Evolutionary conservation across 1,284 basidiomycete species (phyloP), one percentile per base, ranked within the genome.

Genomic region (Peniophora sp.): DNA sequence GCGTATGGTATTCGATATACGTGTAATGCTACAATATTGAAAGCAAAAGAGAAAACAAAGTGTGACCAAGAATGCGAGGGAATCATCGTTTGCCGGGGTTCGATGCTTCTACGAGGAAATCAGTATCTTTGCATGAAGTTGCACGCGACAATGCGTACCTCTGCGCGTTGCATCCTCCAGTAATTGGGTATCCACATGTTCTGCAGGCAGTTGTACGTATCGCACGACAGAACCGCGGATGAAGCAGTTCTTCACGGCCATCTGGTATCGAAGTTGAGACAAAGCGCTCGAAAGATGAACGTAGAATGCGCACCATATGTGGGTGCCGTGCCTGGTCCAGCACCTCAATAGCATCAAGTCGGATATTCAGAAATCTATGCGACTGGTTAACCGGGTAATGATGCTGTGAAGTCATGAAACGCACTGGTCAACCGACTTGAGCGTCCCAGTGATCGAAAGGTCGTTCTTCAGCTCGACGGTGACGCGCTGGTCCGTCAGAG

Each of bases 381-480:
- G 23, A 17, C 47, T 25, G 32, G 17, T 11, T 36, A n/a, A 43
- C n/a, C 16, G 11, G 53, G 20, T n/a, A 50, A n/a, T 16, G 36
- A 10, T 20, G 46, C 23, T 2, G 1, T 3, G 17, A 17, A 12
- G 38, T 19, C 44, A 22, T 53, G 12, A 24, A 43, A 77, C 89
- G 59, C 64, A 96, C 93, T 99, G 97, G 75, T 98, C 96, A 46
- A 99, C 96, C 48, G 92, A 96, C 76, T 97, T 97, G 61, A 99
- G 74, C 20, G 93, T 90, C 2, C 97, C 97, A 12, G 92, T 93
- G 66, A 99, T 96, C 17, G 91, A 94, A 50, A 99, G 84, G 70
- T 99, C 96, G 72, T 99, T 99, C 75, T 99, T 99, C 63, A 99
- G 85, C 69, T 99, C 96, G 60, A 99, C 94, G 16, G 93, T 97